A percentile compares a stretch with the other conserved stretches of the same genome.
phyloP scores from a whole-genome alignment of 805 yeast genomes.

The Schwanniomyces yamadae region DNA sequence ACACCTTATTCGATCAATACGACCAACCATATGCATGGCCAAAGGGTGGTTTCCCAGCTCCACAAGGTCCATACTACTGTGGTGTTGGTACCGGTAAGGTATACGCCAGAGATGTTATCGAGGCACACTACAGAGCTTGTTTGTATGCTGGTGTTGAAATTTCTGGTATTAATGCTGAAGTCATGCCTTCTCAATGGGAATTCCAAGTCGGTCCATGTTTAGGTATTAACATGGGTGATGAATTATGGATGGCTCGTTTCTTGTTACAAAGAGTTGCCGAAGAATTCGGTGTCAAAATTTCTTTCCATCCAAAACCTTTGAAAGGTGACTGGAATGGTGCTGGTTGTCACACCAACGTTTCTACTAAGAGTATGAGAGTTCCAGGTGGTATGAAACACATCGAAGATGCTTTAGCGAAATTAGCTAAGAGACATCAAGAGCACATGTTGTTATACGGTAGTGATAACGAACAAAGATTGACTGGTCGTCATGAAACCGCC shows the following conservation, averaged over 20 bases:
- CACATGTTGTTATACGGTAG: slow-evolving; percentile 94
- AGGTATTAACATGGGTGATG: slow-evolving; percentile 96
- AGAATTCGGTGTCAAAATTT: slow-evolving; percentile 97
- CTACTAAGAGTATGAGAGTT: slow-evolving; percentile 85
- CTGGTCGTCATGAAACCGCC: slow-evolving; percentile 99
- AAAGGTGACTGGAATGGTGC: slow-evolving; percentile 99
- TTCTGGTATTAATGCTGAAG: slow-evolving; percentile 98
- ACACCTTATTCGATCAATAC: slow-evolving; percentile 89
- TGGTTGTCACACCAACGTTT: slow-evolving; percentile 99
- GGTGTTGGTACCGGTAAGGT: slow-evolving; percentile 99
- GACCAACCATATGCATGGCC: slow-evolving; percentile 98
- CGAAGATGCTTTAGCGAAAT: slow-evolving; percentile 88
- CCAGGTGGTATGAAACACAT: slow-evolving; percentile 96
- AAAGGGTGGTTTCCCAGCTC: slow-evolving; percentile 99
- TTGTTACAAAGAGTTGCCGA: slow-evolving; percentile 93
- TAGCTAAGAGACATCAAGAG: slow-evolving; percentile 94
- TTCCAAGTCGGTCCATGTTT: slow-evolving; percentile 98
- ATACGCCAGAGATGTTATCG: slow-evolving; percentile 95
- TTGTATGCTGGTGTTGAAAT: slow-evolving; percentile 86
- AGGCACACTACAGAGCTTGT: slow-evolving; percentile 99
- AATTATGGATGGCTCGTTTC: slow-evolving; percentile 95
- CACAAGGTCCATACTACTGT: slow-evolving; percentile 99
- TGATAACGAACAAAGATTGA: slow-evolving; percentile 92
- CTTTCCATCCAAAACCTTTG: slow-evolving; percentile 99
- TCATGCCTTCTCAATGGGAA: slow-evolving; percentile 99